These are phyloP conservation scores for Boletus eberwhitei DNA, from an alignment of 768 basidiomycete species.

Conservation along the genomic window DNA sequence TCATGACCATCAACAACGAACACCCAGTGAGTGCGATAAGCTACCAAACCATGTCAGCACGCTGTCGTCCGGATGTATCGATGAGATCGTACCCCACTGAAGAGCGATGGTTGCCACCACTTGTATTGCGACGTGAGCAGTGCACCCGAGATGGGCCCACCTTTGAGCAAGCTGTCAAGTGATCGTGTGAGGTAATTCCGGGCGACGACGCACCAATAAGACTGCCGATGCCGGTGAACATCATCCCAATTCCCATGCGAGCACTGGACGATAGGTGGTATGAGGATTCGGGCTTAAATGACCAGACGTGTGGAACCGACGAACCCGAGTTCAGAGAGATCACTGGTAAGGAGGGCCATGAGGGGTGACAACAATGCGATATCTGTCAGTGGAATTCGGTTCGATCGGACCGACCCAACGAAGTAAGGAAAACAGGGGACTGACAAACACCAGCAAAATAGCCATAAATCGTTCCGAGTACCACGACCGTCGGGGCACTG, in stretches of 20 bases:
- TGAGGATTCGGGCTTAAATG: neutral
- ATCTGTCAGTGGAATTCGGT: slow-evolving; percentile 20
- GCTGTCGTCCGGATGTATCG: too few species aligned
- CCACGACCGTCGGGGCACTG: slow-evolving; percentile 33
- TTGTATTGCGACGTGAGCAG: slow-evolving; percentile 48
- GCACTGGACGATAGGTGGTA: slow-evolving; percentile 8
- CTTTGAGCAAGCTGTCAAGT: slow-evolving; percentile 19
- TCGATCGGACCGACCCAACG: neutral
- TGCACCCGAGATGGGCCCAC: slow-evolving; percentile 56
- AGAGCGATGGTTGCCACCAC: slow-evolving; percentile 57
- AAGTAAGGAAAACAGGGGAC: slow-evolving; percentile 4
- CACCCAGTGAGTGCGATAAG: slow-evolving; percentile 6
- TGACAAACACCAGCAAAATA: slow-evolving; percentile 45
- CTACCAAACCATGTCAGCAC: slow-evolving; percentile 1
- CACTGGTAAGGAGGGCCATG: slow-evolving; percentile 41
- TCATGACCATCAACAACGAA: slow-evolving; percentile 3
- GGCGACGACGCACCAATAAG: slow-evolving; percentile 18
- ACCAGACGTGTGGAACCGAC: neutral
- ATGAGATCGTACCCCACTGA: slow-evolving; percentile 38
- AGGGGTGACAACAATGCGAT: slow-evolving; percentile 41
- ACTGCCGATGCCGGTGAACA: slow-evolving; percentile 12
- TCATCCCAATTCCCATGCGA: slow-evolving; percentile 24
- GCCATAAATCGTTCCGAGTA: slow-evolving; percentile 43
- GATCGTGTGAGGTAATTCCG: neutral
- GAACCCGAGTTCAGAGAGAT: slow-evolving; percentile 52